These are phyloP conservation scores for Leishmania tarentolae DNA, from an alignment of 208 protist species.

Conservation along the genomic window DNA sequence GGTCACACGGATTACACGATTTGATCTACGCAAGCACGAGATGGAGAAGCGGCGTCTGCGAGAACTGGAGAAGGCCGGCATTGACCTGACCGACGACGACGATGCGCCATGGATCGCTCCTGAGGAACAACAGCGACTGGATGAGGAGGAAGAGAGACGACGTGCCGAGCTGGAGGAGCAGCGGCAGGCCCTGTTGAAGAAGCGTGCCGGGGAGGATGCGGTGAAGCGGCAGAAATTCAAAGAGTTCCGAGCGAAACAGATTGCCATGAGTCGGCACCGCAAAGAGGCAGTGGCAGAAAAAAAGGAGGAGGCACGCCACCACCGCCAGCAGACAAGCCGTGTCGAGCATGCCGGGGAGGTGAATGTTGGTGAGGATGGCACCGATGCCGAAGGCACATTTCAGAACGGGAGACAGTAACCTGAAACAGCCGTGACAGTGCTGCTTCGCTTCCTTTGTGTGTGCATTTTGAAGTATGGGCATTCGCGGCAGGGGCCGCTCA, in stretches of 20 bases:
- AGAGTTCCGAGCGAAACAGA: constrained; percentile 73
- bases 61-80: constrained; percentile 73
- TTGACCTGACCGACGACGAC: constrained; percentile 59
- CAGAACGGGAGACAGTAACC: background rate
- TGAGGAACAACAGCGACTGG: constrained; percentile 75
- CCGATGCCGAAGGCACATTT: background rate
- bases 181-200: constrained; percentile 50
- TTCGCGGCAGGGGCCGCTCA: background rate
- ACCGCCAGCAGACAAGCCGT: constrained; percentile 32
- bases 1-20: constrained; percentile 38
- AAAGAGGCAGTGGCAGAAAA: constrained; percentile 56
- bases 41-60: constrained; percentile 75
- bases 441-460: background rate
- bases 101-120: constrained; percentile 70
- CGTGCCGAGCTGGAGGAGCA: constrained; percentile 59
- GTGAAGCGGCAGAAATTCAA: constrained; percentile 74
- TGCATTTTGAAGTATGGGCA: background rate
- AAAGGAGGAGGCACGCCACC: constrained; percentile 44
- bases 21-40: constrained; percentile 77
- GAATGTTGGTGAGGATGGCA: constrained; percentile 2
- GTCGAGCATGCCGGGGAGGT: constrained; percentile 18
- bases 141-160: constrained; percentile 58
- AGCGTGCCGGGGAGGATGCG: constrained; percentile 66
- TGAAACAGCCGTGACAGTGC: too few species aligned
- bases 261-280: constrained; percentile 70